These are phyloP conservation scores for Penicillium sp. DNA, from an alignment of 2,329 filamentous ascomycete species.

Conservation along the genomic window DNA sequence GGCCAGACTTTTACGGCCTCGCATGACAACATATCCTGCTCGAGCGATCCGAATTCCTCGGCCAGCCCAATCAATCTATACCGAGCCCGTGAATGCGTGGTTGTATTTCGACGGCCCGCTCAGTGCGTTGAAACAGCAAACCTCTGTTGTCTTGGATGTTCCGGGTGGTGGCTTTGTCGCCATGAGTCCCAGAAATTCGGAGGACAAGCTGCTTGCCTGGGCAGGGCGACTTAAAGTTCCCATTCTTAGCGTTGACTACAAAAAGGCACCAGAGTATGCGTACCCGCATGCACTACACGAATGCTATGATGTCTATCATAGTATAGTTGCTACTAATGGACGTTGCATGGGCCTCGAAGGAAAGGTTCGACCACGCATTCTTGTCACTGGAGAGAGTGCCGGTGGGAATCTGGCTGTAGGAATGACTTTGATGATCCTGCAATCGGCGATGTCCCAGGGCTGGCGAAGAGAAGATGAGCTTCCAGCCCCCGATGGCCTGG, in stretches of 20 bases:
- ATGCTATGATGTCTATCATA: slow-evolving; percentile 82
- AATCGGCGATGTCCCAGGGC: slow-evolving; percentile 63
- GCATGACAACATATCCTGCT: slow-evolving; percentile 78
- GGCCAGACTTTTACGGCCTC: slow-evolving; percentile 71
- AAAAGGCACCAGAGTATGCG: slow-evolving; percentile 79
- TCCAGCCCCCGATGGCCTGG: slow-evolving; percentile 74
- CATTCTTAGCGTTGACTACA: slow-evolving; percentile 87
- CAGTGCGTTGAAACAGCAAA: slow-evolving; percentile 72
- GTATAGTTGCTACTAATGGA: slow-evolving; percentile 70
- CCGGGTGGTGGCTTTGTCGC: slow-evolving; percentile 95
- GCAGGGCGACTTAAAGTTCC: slow-evolving; percentile 86
- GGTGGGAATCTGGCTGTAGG: slow-evolving; percentile 80
- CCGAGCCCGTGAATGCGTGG: slow-evolving; percentile 81
- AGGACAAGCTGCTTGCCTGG: slow-evolving; percentile 93
- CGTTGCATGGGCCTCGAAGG: slow-evolving; percentile 75
- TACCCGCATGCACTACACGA: slow-evolving; percentile 86
- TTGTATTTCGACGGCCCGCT: slow-evolving; percentile 91
- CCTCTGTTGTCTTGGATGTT: slow-evolving; percentile 80
- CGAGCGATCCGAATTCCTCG: slow-evolving; percentile 81
- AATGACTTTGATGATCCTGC: slow-evolving; percentile 84
- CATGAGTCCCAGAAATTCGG: slow-evolving; percentile 92
- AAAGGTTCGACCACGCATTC: slow-evolving; percentile 63
- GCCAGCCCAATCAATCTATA: slow-evolving; percentile 77
- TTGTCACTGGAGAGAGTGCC: slow-evolving; percentile 78
- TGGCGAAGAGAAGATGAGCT: slow-evolving; percentile 62